Percentiles rank a stretch among this genome's conserved stretches.
phyloP scores from a whole-genome alignment of 495 filamentous ascomycete genomes.

The Daldinia vernicosa region DNA sequence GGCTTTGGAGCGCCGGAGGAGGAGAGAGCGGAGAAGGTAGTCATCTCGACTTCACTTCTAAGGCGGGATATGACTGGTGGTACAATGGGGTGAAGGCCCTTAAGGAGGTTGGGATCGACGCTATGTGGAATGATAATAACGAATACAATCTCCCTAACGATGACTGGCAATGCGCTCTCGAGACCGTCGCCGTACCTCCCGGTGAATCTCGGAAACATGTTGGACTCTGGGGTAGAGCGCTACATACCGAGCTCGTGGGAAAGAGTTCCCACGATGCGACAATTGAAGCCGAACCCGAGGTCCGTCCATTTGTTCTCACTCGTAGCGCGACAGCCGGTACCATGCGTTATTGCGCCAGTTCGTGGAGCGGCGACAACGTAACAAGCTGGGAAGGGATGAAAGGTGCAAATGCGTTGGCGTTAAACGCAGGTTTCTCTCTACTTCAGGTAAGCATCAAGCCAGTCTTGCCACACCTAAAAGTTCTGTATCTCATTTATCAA shows the following conservation, averaged over 20 bases:
- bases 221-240: slow-evolving; percentile 69
- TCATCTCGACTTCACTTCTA: slow-evolving; percentile 74
- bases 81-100: slow-evolving; percentile 68
- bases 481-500: slow-evolving; percentile 36
- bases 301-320: slow-evolving; percentile 71
- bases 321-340: slow-evolving; percentile 73
- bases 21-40: slow-evolving; percentile 73
- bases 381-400: slow-evolving; percentile 75
- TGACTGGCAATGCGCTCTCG: slow-evolving; percentile 67
- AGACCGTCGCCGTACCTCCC: slow-evolving; percentile 47
- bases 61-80: slow-evolving; percentile 73
- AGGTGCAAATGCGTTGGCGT: slow-evolving; percentile 69
- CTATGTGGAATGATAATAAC: slow-evolving; percentile 82
- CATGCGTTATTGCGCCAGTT: slow-evolving; percentile 70
- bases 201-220: slow-evolving; percentile 52
- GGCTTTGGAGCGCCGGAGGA: slow-evolving; percentile 73
- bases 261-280: slow-evolving; percentile 72
- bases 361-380: slow-evolving; percentile 74
- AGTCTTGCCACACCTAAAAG: neutral
- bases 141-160: slow-evolving; percentile 74
- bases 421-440: slow-evolving; percentile 72
- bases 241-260: slow-evolving; percentile 72
- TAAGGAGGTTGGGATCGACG: slow-evolving; percentile 69
- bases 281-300: slow-evolving; percentile 61
- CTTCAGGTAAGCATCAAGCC: slow-evolving; percentile 54